phyloP scores from a whole-genome alignment of 495 filamentous ascomycete genomes.

The Aspergillus wentii region DNA sequence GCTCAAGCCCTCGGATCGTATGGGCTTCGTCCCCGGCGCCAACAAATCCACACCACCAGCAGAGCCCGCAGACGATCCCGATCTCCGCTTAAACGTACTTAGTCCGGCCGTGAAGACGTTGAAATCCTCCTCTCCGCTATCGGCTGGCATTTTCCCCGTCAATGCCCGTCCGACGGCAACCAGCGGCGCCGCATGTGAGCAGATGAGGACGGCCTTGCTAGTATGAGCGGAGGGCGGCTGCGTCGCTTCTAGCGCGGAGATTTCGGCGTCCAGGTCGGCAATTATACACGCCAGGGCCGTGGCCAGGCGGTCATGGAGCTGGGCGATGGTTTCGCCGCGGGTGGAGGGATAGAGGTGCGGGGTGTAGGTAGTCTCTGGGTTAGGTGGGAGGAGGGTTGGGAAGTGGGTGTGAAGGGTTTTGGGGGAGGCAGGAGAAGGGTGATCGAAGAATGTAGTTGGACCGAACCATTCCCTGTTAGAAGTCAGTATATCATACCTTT shows the following conservation, averaged over 20 bases:
- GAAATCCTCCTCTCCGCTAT: slow-evolving; percentile 70
- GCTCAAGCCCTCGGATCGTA: slow-evolving; percentile 27
- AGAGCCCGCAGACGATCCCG: no score
- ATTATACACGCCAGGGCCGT: slow-evolving; percentile 68
- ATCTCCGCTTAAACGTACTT: slow-evolving; percentile 53
- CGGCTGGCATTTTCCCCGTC: slow-evolving; percentile 69
- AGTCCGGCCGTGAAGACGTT: slow-evolving; percentile 80
- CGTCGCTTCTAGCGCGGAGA: slow-evolving; percentile 25
- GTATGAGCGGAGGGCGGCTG: slow-evolving; percentile 13
- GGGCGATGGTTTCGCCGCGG: slow-evolving; percentile 69
- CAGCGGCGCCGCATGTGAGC: slow-evolving; percentile 84
- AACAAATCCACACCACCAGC: slow-evolving; percentile 2
- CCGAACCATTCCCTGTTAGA: slow-evolving; percentile 84
- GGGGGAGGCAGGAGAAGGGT: slow-evolving; percentile 68
- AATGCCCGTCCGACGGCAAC: slow-evolving; percentile 80
- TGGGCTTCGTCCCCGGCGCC: slow-evolving; percentile 21
- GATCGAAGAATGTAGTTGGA: slow-evolving; percentile 59
- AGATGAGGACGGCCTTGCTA: slow-evolving; percentile 66
- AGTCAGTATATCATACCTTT: no score
- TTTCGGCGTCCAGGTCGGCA: slow-evolving; percentile 58
- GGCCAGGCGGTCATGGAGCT: slow-evolving; percentile 77
- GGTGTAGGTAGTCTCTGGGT: slow-evolving; percentile 46
- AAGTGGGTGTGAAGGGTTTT: slow-evolving; percentile 59
- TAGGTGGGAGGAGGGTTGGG: slow-evolving; percentile 39
- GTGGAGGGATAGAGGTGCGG: slow-evolving; percentile 59